phyloP scores from a whole-genome alignment of 805 yeast genomes.

The Yarrowia keelungensis region DNA sequence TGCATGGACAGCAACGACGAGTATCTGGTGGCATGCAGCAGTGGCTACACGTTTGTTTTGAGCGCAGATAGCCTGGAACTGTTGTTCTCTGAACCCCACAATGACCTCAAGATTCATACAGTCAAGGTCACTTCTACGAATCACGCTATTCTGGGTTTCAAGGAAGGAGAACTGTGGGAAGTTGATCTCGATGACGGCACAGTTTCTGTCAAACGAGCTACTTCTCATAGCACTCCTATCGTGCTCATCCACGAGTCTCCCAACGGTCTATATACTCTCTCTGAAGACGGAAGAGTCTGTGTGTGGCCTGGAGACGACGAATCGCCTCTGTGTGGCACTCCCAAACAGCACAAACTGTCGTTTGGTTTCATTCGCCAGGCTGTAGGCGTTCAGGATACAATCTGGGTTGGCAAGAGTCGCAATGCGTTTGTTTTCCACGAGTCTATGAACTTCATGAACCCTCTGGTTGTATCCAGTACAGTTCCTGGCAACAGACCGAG shows the following conservation, averaged over 20 bases:
- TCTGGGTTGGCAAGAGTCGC: constrained; percentile 51
- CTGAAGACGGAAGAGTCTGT: constrained; percentile 51
- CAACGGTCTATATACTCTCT: constrained; percentile 49
- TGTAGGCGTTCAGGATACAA: constrained; percentile 42
- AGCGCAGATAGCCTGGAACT: constrained; percentile 44
- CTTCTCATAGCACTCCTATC: constrained; percentile 43
- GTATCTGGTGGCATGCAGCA: constrained; percentile 6
- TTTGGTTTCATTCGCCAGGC: constrained; percentile 45
- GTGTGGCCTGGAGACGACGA: constrained; percentile 48
- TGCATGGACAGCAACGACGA: constrained; percentile 34
- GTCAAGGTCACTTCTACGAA: constrained; percentile 1
- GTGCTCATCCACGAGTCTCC: constrained; percentile 42
- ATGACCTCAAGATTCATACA: constrained; percentile 44
- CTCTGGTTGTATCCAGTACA: constrained; percentile 44
- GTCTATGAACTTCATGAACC: constrained; percentile 41
- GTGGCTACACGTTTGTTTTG: constrained; percentile 43
- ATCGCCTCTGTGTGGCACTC: constrained; percentile 42
- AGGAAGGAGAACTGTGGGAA: constrained; percentile 49
- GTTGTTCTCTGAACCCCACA: constrained; percentile 44
- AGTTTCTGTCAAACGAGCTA: constrained; percentile 42
- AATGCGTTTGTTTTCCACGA: constrained; percentile 50
- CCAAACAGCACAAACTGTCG: constrained; percentile 47
- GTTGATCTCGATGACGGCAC: constrained; percentile 41
- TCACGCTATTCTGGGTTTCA: constrained; percentile 48
- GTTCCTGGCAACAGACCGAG: constrained; percentile 27